Conservation (phyloP, 106 monocot genomes). For the Amphibolis antarctica region DNA sequence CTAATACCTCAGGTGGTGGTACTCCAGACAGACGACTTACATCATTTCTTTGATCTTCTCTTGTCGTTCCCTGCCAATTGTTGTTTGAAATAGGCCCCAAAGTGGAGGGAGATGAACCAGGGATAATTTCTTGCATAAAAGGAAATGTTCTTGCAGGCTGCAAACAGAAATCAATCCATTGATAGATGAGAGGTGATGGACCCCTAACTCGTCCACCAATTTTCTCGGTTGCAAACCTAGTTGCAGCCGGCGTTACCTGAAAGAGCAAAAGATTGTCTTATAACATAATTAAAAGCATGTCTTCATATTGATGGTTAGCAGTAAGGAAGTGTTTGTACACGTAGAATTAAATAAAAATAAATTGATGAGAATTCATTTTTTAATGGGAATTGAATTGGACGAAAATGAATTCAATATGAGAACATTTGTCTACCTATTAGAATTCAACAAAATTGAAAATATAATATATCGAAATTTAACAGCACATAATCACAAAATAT, state of each 20-base stretch:
- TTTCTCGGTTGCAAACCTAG: constrained; percentile 38
- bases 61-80: constrained; percentile 3
- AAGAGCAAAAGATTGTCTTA: constrained; percentile 4
- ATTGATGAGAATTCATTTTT: no score
- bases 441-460: no score
- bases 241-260: constrained; percentile 70
- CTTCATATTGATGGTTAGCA: not conserved
- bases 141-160: constrained; percentile 52
- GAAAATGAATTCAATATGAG: no score
- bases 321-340: not conserved
- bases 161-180: constrained; percentile 93
- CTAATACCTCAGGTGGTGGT: constrained; percentile 56
- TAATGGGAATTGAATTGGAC: no score
- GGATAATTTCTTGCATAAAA: constrained; percentile 57
- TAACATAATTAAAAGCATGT: not conserved
- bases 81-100: constrained; percentile 15
- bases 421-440: no score
- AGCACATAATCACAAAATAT: no score
- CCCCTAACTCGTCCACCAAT: constrained; percentile 75
- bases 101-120: constrained; percentile 56
- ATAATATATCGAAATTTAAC: no score
- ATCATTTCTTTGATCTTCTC: constrained; percentile 39
- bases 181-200: constrained; percentile 73
- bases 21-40: constrained; percentile 48
- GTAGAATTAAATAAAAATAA: no score